phyloP scores from a whole-genome alignment of 768 basidiomycete genomes.

The Leccinum truebloodii region DNA sequence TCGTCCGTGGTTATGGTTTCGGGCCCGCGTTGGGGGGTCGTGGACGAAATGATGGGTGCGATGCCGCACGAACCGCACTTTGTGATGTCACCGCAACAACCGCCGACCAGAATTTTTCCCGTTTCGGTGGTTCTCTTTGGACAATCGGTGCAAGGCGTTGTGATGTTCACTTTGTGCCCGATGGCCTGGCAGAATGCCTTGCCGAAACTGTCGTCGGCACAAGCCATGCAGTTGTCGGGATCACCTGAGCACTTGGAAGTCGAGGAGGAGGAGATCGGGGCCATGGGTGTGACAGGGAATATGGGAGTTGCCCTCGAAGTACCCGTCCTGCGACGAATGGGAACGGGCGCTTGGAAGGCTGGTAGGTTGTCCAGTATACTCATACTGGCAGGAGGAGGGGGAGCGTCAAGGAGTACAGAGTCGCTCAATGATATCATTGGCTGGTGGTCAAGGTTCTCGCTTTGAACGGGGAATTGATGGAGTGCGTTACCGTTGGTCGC shows the following conservation, averaged over 20 bases:
- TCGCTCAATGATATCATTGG: constrained; percentile 24
- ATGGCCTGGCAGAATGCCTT: constrained; percentile 86
- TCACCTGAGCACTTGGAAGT: constrained; percentile 73
- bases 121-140: constrained; percentile 40
- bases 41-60: constrained; percentile 30
- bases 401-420: constrained; percentile 29
- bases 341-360: constrained; percentile 79
- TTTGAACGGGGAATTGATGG: constrained; percentile 17
- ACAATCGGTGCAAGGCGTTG: constrained; percentile 55
- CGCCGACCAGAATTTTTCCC: constrained; percentile 29
- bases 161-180: constrained; percentile 56
- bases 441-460: constrained; percentile 13
- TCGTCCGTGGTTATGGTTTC: constrained; percentile 77
- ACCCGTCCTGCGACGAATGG: constrained; percentile 61
- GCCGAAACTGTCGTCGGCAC: constrained; percentile 83
- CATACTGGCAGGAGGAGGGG: constrained; percentile 30
- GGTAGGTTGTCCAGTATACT: constrained; percentile 79
- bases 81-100: constrained; percentile 41
- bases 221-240: constrained; percentile 82
- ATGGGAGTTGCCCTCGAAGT: constrained; percentile 45
- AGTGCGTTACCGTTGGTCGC: constrained; percentile 27
- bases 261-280: constrained; percentile 32
- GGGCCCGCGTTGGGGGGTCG: constrained; percentile 20
- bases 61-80: constrained; percentile 34
- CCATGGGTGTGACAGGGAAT: constrained; percentile 49